phyloP scores from a whole-genome alignment of 768 basidiomycete species.

The Leccinum arenicola region DNA sequence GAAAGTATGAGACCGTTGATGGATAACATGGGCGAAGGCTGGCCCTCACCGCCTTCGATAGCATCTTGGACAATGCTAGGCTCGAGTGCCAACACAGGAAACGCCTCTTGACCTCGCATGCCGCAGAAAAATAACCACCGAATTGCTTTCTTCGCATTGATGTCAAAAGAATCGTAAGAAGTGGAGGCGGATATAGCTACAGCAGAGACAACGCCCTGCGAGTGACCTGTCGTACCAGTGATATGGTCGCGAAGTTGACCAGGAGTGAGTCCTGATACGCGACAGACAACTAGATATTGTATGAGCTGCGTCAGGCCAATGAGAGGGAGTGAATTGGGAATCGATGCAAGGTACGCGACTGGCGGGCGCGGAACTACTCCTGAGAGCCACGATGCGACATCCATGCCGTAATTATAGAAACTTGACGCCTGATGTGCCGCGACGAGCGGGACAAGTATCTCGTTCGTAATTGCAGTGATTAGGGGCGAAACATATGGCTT shows the following conservation, averaged over 20 bases:
- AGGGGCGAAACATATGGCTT: constrained; percentile 78
- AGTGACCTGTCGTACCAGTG: constrained; percentile 92
- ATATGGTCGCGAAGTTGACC: constrained; percentile 76
- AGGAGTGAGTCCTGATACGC: constrained; percentile 71
- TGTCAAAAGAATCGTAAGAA: constrained; percentile 68
- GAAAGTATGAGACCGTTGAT: constrained; percentile 78
- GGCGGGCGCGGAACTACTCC: constrained; percentile 70
- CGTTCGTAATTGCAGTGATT: constrained; percentile 57
- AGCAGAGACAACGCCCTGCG: constrained; percentile 96
- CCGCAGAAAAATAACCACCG: constrained; percentile 94
- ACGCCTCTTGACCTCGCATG: constrained; percentile 89
- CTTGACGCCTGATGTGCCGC: constrained; percentile 51
- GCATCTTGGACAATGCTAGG: constrained; percentile 85
- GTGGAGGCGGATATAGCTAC: constrained; percentile 80
- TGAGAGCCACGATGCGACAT: constrained; percentile 82
- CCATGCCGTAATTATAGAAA: constrained; percentile 78
- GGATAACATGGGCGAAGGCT: constrained; percentile 90
- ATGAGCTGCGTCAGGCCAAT: constrained; percentile 95
- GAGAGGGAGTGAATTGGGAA: constrained; percentile 92
- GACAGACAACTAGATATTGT: constrained; percentile 84
- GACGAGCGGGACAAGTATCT: constrained; percentile 72
- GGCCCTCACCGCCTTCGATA: constrained; percentile 90
- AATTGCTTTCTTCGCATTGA: constrained; percentile 79
- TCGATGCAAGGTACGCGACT: constrained; percentile 82
- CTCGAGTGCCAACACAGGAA: constrained; percentile 89